Evolutionary conservation across 306 rosid species (phyloP), one percentile per base, ranked within the genome.

Genomic region (Rosa lucieae): DNA sequence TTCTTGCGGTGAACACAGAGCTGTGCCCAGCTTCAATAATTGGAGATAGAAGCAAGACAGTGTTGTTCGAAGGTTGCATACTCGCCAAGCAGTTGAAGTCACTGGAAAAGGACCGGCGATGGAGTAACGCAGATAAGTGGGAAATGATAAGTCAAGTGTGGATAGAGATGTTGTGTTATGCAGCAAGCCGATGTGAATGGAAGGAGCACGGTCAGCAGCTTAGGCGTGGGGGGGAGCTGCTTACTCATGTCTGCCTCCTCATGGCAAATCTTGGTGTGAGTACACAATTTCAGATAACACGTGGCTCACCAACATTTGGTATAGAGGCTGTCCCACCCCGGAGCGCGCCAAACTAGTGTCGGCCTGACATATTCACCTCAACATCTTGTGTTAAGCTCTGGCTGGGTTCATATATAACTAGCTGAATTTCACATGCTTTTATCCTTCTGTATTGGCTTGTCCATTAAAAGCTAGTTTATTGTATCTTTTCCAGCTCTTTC

Each of bases 221-320:
- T 11, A 52, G 63, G 76, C 76, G 39, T 29, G 76, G 63, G 1
- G 47, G 76, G 1, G 76, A 51, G 76, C 43, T 72, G 29, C 26
- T 51, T 6, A 37, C 77, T 8, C 77, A 35, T 52, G 66, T 73
- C 29, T 73, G 76, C 18, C 77, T 73, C 37, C 49, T 73, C 65
- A 69, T 69, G 51, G 37, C 53, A 42, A 10, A 68, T n/a, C 53
- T n/a, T 68, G 73, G 73, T 68, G 8, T 68, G 17, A 43, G 52
- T 1, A 9, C n/a, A n/a, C 73, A 68, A 6, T 47, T 47, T 47
- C 51, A 47, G 51, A 47, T 47, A 47, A 47, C 0, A 1, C 10
- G 2, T 3, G 51, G 51, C 51, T 47, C 51, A 47, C 1, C 10
- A 47, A 3, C 0, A 6, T 6, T 47, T 47, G 11, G 13, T 47